A percentile compares a stretch with the other conserved stretches of the same genome.
phyloP scores from a whole-genome alignment of 2,329 filamentous ascomycete genomes.

The Aspergillus sojae region DNA sequence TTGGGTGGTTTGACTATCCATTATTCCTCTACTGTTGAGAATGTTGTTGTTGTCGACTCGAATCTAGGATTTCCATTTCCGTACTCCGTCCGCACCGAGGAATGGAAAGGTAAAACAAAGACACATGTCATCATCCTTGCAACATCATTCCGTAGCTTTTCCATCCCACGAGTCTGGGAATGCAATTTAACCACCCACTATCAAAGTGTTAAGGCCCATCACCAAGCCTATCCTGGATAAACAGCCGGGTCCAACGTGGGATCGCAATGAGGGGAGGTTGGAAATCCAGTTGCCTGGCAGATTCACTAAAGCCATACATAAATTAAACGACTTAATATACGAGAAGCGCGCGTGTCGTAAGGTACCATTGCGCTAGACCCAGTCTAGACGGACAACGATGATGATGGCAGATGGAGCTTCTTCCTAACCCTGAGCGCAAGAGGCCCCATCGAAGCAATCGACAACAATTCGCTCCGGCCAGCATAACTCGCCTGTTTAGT shows the following conservation, averaged over 20 bases:
- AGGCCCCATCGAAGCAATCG: not conserved
- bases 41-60: not conserved
- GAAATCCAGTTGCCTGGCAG: not conserved
- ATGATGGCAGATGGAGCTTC: not conserved
- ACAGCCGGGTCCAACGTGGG: not conserved
- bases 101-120: not conserved
- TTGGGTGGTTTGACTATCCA: no score
- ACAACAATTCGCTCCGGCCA: not conserved
- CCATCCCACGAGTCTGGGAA: not conserved
- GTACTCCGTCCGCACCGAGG: not conserved
- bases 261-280: not conserved
- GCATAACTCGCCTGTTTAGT: not conserved
- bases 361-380: not conserved
- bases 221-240: constrained; percentile 2
- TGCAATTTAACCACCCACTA: not conserved
- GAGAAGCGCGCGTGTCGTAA: not conserved
- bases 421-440: not conserved
- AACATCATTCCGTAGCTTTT: not conserved
- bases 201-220: not conserved
- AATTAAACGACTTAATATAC: constrained; percentile 2
- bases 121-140: not conserved
- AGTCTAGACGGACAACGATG: not conserved
- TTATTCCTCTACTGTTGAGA: not conserved
- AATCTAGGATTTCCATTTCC: not conserved
- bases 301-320: not conserved